These are phyloP conservation scores for Lentinula edodes DNA, from an alignment of 768 basidiomycete genomes.

Conservation along the genomic window DNA sequence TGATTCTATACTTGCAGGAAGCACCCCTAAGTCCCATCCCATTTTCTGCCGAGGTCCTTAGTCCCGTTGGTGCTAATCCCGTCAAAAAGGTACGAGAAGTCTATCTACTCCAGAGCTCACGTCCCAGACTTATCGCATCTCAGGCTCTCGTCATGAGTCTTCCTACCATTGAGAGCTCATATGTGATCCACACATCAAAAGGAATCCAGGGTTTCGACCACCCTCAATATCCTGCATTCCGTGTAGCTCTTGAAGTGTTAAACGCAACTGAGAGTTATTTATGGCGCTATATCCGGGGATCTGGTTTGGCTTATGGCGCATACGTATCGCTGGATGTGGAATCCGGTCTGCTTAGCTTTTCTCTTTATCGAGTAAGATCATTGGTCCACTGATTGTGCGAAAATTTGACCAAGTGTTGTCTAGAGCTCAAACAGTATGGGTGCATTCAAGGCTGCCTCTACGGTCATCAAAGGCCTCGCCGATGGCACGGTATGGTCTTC, in stretches of 20 bases:
- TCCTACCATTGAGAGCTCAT: conserved; percentile 93
- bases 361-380: conserved; percentile 65
- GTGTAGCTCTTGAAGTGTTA: conserved; percentile 79
- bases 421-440: conserved; percentile 77
- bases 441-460: conserved; percentile 77
- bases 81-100: conserved; percentile 50
- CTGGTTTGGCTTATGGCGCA: conserved; percentile 94
- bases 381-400: not conserved
- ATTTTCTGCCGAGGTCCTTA: conserved; percentile 63
- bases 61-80: conserved; percentile 67
- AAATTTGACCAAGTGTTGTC: conserved; percentile 4
- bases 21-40: conserved; percentile 61
- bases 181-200: conserved; percentile 70
- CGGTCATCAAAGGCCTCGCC: conserved; percentile 72
- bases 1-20: conserved; percentile 27
- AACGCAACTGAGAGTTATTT: conserved; percentile 94
- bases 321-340: conserved; percentile 71
- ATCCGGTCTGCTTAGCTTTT: conserved; percentile 69
- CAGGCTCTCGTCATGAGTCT: conserved; percentile 85
- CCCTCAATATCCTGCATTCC: conserved; percentile 78
- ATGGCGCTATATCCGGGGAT: conserved; percentile 92
- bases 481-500: conserved; percentile 65
- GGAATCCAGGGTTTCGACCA: conserved; percentile 77
- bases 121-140: not conserved
- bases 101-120: not conserved